A percentile compares a stretch with the other conserved stretches of the same genome.
phyloP scores from a whole-genome alignment of 2,329 filamentous ascomycete genomes.

The Lithohypha guttulata region DNA sequence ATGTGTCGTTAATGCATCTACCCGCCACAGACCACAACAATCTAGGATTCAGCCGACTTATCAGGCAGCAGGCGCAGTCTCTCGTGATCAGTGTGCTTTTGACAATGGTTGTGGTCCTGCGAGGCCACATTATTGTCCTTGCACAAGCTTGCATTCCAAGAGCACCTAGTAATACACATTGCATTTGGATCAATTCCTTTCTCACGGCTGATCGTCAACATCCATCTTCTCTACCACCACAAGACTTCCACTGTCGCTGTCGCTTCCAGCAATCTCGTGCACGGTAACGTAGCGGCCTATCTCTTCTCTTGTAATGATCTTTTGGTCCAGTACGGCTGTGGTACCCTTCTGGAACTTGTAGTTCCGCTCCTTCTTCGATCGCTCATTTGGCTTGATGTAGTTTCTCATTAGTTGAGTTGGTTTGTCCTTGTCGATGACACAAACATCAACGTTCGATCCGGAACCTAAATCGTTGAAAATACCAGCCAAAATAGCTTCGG shows the following conservation, averaged over 20 bases:
- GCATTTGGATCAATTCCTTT: no score
- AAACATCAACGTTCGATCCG: conserved; percentile 94
- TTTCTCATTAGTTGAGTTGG: conserved; percentile 78
- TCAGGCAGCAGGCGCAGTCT: no score
- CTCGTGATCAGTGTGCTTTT: no score
- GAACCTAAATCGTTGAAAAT: conserved; percentile 98
- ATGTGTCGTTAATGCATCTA: no score
- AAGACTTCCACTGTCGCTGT: conserved; percentile 48
- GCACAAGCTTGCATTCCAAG: no score
- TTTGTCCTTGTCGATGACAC: conserved; percentile 90
- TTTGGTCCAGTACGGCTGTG: conserved; percentile 93
- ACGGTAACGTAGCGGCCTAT: conserved; percentile 90
- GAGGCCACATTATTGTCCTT: no score
- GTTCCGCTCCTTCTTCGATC: conserved; percentile 81
- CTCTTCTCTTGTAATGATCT: conserved; percentile 87
- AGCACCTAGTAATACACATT: no score
- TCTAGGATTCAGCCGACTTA: no score
- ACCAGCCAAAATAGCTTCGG: conserved; percentile 85
- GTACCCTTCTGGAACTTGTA: conserved; percentile 85
- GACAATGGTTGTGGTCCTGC: no score
- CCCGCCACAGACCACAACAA: no score
- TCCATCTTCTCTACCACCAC: conserved; percentile 55
- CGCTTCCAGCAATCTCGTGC: conserved; percentile 52
- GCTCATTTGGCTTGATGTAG: conserved; percentile 85
- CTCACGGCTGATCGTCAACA: conserved; percentile 36